A percentile compares a stretch with the other conserved stretches of the same genome.
Evolutionary conservation across 2,329 filamentous ascomycete genomes (phyloP).

Genomic region (Aschersonia sp.): DNA sequence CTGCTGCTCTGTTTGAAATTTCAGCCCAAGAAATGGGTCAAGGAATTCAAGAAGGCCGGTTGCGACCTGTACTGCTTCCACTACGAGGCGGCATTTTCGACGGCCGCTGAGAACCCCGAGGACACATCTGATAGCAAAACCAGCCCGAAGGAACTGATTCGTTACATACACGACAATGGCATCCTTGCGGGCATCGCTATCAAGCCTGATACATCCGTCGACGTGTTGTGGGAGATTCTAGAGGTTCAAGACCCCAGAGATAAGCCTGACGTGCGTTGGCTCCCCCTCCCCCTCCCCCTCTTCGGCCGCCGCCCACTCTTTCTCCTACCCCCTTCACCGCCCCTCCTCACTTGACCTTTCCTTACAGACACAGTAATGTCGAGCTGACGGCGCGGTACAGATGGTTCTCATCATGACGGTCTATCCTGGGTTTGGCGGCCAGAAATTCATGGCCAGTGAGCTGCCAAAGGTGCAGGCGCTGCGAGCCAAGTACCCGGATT

Average conservation of each 20-base stretch:
- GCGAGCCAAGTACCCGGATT: constrained; percentile 68
- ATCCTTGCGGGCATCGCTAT: constrained; percentile 90
- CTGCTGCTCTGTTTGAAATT: not conserved
- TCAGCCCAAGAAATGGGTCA: constrained; percentile 95
- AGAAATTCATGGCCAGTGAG: constrained; percentile 96
- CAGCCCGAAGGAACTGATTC: constrained; percentile 69
- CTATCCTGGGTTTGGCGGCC: constrained; percentile 89
- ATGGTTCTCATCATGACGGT: constrained; percentile 99
- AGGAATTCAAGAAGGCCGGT: constrained; percentile 82
- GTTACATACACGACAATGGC: constrained; percentile 77
- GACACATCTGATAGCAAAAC: constrained; percentile 56
- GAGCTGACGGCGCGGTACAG: constrained; percentile 27
- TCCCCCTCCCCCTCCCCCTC: too few relatives aligned
- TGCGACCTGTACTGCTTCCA: constrained; percentile 99
- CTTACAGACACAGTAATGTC: too few relatives aligned
- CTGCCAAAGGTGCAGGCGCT: constrained; percentile 84
- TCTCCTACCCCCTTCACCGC: too few relatives aligned
- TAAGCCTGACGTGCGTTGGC: constrained; percentile 64
- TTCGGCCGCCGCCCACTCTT: too few relatives aligned
- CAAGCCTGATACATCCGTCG: constrained; percentile 81
- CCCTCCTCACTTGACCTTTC: too few relatives aligned
- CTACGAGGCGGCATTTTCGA: constrained; percentile 89
- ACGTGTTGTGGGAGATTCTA: constrained; percentile 83
- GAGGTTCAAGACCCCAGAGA: constrained; percentile 60
- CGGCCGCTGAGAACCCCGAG: constrained; percentile 68